Evolutionary conservation across 768 basidiomycete species (phyloP).

Genomic region (Pulveroboletus sp.): DNA sequence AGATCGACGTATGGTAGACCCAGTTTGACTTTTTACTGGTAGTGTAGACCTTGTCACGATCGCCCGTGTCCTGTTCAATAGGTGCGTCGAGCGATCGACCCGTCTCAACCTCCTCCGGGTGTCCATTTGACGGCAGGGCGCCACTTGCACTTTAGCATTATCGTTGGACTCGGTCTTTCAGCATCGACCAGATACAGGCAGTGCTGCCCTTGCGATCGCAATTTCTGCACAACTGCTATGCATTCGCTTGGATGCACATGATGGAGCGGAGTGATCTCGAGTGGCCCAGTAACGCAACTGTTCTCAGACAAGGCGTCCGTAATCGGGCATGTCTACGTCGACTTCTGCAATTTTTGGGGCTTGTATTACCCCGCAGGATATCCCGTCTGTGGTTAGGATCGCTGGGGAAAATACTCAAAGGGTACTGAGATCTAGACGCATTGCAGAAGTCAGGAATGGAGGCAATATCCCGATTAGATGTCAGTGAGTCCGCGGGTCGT

Average conservation of each 20-base stretch:
- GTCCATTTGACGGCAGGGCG: background rate
- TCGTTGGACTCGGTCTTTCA: background rate
- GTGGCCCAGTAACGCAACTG: background rate
- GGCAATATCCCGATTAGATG: background rate
- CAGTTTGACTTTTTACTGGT: background rate
- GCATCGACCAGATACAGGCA: background rate
- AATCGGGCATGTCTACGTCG: background rate
- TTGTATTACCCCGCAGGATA: background rate
- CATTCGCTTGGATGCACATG: background rate
- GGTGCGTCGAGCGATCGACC: background rate
- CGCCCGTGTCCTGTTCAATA: background rate
- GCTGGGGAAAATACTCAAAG: background rate
- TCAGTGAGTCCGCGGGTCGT: background rate
- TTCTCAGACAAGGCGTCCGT: background rate
- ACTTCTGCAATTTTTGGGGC: background rate
- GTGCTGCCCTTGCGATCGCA: background rate
- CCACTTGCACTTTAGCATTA: background rate
- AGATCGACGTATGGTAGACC: background rate
- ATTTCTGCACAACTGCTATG: background rate
- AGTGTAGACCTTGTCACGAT: background rate
- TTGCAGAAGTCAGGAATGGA: background rate
- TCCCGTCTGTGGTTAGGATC: background rate
- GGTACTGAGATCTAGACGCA: too few species aligned
- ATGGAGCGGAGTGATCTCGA: background rate
- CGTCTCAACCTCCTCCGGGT: too few species aligned